phyloP scores from a whole-genome alignment of 2,329 filamentous ascomycete genomes.

The Hypoxylon sp. region DNA sequence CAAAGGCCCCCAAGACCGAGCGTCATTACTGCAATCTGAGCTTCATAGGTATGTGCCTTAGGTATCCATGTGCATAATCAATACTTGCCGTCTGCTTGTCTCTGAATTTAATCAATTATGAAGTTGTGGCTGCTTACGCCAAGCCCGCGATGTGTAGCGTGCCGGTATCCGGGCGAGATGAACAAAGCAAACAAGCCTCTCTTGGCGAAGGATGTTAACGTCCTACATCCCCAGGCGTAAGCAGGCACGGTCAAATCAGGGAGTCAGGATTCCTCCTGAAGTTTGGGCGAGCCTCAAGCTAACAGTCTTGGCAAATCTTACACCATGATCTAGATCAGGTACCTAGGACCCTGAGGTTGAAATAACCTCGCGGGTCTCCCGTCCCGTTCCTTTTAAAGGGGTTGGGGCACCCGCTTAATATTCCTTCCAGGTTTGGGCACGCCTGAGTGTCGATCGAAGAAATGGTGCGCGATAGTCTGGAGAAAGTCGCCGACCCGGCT shows the following conservation, averaged over 20 bases:
- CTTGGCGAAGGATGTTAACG: conserved; percentile 34
- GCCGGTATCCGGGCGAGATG: conserved; percentile 33
- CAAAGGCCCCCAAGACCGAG: neutral
- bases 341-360: conserved; percentile 6
- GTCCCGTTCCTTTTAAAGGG: neutral
- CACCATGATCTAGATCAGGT: conserved; percentile 12
- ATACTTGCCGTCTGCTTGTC: neutral
- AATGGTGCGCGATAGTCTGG: conserved; percentile 27
- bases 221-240: conserved; percentile 14
- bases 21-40: neutral
- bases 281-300: conserved; percentile 10
- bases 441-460: conserved; percentile 8
- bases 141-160: conserved; percentile 20
- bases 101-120: conserved; percentile 12
- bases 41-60: neutral
- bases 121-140: neutral
- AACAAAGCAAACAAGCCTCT: conserved; percentile 20
- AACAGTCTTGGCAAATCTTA: conserved; percentile 39
- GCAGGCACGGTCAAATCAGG: conserved; percentile 31
- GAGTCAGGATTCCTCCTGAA: conserved; percentile 12
- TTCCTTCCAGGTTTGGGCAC: conserved; percentile 4
- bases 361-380: conserved; percentile 25
- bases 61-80: neutral
- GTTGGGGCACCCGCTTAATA: conserved; percentile 1
- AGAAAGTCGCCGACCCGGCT: conserved; percentile 30